These are phyloP conservation scores for Candida schatavii DNA, from an alignment of 805 yeast species.

Conservation along the genomic window DNA sequence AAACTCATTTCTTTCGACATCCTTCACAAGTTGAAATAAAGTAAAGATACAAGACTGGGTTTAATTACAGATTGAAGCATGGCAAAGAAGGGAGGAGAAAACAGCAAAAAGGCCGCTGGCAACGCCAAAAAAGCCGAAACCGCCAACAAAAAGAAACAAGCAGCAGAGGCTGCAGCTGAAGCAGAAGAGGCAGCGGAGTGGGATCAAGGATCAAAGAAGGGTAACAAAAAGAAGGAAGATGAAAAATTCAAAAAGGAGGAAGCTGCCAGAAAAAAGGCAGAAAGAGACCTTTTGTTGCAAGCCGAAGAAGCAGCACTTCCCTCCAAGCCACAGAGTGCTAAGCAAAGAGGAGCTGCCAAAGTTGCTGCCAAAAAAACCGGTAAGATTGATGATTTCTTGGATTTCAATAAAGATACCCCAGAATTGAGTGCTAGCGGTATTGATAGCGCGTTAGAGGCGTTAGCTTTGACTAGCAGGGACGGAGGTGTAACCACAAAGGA, in stretches of 20 bases:
- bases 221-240: slow-evolving; percentile 66
- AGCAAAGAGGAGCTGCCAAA: slow-evolving; percentile 68
- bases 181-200: slow-evolving; percentile 62
- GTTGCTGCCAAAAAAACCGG: slow-evolving; percentile 59
- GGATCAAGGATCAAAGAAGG: slow-evolving; percentile 71
- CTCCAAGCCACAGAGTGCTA: slow-evolving; percentile 48
- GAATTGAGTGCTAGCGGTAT: slow-evolving; percentile 70
- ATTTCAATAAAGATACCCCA: slow-evolving; percentile 45
- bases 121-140: slow-evolving; percentile 66
- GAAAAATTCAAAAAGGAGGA: slow-evolving; percentile 70
- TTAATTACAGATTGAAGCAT: too few species aligned
- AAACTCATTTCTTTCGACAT: too few species aligned
- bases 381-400: slow-evolving; percentile 67
- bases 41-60: too few species aligned
- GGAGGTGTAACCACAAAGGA: slow-evolving; percentile 59
- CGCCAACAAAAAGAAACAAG: slow-evolving; percentile 56
- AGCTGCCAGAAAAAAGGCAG: slow-evolving; percentile 77
- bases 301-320: slow-evolving; percentile 68
- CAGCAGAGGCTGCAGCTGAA: slow-evolving; percentile 43
- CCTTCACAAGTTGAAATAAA: too few species aligned
- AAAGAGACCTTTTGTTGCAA: slow-evolving; percentile 63
- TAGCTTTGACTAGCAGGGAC: slow-evolving; percentile 58
- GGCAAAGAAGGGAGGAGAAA: slow-evolving; percentile 50
- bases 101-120: slow-evolving; percentile 58
- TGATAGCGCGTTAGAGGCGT: slow-evolving; percentile 76